A percentile compares a stretch with the other conserved stretches of the same genome.
These are phyloP conservation scores for Fonsecaea erecta DNA, from an alignment of 2,329 filamentous ascomycete genomes.

Conservation along the genomic window DNA sequence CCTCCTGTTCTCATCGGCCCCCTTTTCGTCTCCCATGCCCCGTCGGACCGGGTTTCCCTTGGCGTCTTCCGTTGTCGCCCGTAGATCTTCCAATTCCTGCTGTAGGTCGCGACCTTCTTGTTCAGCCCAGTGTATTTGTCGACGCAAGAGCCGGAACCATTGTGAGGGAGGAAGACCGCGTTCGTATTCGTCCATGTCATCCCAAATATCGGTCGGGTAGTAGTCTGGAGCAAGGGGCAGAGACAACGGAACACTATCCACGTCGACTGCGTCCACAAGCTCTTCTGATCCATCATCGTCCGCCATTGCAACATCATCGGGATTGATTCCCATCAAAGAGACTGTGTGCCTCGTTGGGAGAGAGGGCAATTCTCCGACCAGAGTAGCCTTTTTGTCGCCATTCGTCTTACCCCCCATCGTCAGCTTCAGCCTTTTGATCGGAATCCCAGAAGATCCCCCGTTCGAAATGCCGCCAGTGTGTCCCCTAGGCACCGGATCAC, in stretches of 20 bases:
- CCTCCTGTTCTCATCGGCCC: slow-evolving; percentile 33
- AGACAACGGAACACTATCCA: slow-evolving; percentile 45
- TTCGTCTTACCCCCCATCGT: slow-evolving; percentile 36
- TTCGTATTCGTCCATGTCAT: slow-evolving; percentile 51
- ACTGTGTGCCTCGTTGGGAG: slow-evolving; percentile 33
- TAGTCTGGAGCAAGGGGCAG: slow-evolving; percentile 39
- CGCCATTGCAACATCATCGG: slow-evolving; percentile 40
- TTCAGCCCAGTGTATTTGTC: slow-evolving; percentile 55
- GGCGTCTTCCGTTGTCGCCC: slow-evolving; percentile 32
- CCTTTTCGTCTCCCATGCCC: slow-evolving; percentile 32
- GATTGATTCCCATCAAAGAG: slow-evolving; percentile 30
- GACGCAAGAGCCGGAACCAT: slow-evolving; percentile 51
- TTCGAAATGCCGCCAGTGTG: slow-evolving; percentile 43
- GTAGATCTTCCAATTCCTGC: slow-evolving; percentile 39
- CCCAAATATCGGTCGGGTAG: slow-evolving; percentile 45
- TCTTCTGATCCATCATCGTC: slow-evolving; percentile 36
- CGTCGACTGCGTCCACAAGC: slow-evolving; percentile 38
- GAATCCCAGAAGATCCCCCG: slow-evolving; percentile 24
- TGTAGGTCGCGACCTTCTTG: slow-evolving; percentile 48
- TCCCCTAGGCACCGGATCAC: slow-evolving; percentile 51
- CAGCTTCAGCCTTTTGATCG: slow-evolving; percentile 36
- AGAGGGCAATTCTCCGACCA: slow-evolving; percentile 35
- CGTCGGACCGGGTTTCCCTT: slow-evolving; percentile 29
- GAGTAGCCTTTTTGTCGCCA: slow-evolving; percentile 29
- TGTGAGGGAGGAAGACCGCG: slow-evolving; percentile 48